phyloP scores from a whole-genome alignment of 2,329 filamentous ascomycete species.

The Colletotrichum sp. region DNA sequence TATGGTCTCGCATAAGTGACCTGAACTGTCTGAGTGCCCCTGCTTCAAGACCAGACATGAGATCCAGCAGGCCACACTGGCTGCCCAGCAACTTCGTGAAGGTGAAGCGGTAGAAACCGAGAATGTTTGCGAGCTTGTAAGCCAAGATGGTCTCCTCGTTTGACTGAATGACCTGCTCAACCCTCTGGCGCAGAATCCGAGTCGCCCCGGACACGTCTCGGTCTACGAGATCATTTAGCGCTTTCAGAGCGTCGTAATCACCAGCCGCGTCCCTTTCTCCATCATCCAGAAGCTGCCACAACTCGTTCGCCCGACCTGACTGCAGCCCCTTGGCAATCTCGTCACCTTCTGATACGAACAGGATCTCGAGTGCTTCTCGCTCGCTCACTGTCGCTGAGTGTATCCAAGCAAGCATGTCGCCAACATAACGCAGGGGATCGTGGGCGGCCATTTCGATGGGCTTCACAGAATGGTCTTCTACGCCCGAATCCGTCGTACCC shows the following conservation, averaged over 20 bases:
- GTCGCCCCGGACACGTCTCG: conserved; percentile 83
- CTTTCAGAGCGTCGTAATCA: conserved; percentile 80
- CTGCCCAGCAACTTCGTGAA: conserved; percentile 80
- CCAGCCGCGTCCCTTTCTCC: conserved; percentile 57
- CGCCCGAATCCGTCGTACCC: conserved; percentile 65
- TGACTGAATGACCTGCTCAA: conserved; percentile 90
- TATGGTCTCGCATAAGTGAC: conserved; percentile 79
- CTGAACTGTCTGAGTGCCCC: conserved; percentile 86
- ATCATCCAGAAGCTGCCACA: conserved; percentile 74
- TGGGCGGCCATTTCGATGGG: conserved; percentile 95
- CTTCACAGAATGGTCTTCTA: conserved; percentile 70
- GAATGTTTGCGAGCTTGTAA: conserved; percentile 88
- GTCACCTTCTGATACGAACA: conserved; percentile 90
- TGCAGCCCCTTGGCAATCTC: conserved; percentile 85
- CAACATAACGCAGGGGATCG: conserved; percentile 88
- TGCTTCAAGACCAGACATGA: conserved; percentile 71
- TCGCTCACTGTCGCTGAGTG: conserved; percentile 95
- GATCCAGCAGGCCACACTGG: conserved; percentile 72
- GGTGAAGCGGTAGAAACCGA: conserved; percentile 87
- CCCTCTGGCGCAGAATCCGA: conserved; percentile 83
- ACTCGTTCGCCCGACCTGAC: conserved; percentile 79
- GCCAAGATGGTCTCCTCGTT: conserved; percentile 89
- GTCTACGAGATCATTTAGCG: conserved; percentile 85
- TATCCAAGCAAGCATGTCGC: conserved; percentile 97
- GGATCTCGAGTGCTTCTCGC: conserved; percentile 85